A percentile compares a stretch with the other conserved stretches of the same genome.
Conservation (phyloP, 306 rosid genomes). For the Rubus idaeus region DNA sequence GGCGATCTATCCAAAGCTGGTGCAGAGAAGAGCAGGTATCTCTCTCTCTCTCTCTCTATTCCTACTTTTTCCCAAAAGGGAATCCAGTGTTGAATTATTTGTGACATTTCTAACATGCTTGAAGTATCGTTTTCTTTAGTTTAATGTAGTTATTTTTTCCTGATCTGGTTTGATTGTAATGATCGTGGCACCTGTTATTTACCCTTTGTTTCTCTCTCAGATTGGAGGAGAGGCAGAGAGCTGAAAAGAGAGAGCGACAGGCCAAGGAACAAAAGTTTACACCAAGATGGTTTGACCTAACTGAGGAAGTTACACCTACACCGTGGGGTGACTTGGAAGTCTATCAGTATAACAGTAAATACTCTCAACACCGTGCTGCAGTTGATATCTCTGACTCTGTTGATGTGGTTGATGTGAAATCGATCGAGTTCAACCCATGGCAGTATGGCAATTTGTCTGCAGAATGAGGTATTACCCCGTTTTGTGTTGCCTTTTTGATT, state of each 20-base stretch:
- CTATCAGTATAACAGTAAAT: constrained; percentile 71
- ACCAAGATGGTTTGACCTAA: constrained; percentile 85
- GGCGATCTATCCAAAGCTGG: constrained; percentile 87
- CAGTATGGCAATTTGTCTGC: constrained; percentile 59
- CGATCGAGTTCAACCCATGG: constrained; percentile 84
- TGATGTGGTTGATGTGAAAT: constrained; percentile 41
- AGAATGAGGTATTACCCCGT: constrained; percentile 32
- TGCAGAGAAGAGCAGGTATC: constrained; percentile 77
- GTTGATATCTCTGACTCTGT: constrained; percentile 43
- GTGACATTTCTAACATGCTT: neutral
- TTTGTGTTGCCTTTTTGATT: neutral
- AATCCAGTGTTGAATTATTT: neutral
- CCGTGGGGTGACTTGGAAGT: constrained; percentile 98
- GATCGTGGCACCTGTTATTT: neutral
- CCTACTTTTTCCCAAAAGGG: neutral
- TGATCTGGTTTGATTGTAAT: neutral
- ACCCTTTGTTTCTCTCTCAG: constrained; percentile 30
- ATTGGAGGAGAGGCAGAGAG: constrained; percentile 92
- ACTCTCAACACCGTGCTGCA: constrained; percentile 56
- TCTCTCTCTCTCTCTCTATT: neutral
- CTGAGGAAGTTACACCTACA: constrained; percentile 71
- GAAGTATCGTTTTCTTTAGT: neutral
- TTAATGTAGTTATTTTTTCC: neutral
- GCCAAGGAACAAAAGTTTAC: constrained; percentile 48
- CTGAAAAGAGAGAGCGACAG: constrained; percentile 77